Conservation (phyloP, 208 protist genomes). For the Leishmania martiniquensis region DNA sequence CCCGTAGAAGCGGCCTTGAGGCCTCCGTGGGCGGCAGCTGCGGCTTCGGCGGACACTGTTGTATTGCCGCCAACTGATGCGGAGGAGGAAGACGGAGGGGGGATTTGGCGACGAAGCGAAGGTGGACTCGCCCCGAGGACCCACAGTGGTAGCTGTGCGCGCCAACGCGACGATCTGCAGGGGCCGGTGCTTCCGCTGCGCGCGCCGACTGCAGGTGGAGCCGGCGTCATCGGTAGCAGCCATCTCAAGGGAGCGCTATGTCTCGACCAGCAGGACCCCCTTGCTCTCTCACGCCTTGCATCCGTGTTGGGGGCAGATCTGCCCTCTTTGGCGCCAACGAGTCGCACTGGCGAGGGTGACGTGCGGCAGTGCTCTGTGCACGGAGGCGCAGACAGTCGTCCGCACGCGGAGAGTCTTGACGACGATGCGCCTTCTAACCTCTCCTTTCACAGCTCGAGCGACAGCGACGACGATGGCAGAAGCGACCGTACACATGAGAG, state of each 20-base stretch:
- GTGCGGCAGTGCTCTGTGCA: not conserved
- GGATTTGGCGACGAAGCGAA: not conserved
- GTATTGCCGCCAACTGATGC: not conserved
- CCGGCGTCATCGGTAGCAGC: not conserved
- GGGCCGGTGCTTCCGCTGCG: not conserved
- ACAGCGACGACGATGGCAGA: constrained; percentile 3
- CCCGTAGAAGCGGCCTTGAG: not conserved
- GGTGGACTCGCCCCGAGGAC: not conserved
- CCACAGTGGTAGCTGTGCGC: not conserved
- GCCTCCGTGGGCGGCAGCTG: not conserved
- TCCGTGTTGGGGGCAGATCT: not conserved
- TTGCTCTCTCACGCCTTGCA: not conserved
- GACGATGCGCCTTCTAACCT: constrained; percentile 13
- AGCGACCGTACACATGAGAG: not conserved
- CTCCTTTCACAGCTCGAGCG: not conserved
- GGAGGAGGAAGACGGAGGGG: not conserved
- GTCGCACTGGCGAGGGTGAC: not conserved
- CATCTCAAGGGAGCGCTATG: not conserved
- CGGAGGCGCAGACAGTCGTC: not conserved
- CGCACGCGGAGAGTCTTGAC: not conserved
- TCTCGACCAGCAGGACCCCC: not conserved
- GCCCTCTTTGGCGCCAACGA: not conserved
- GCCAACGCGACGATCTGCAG: not conserved
- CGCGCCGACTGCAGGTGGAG: not conserved
- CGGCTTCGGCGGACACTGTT: not conserved